Base-by-base conservation (phyloP, 176 grass and related monocot species). In the Tillandsia leiboldiana region DNA sequence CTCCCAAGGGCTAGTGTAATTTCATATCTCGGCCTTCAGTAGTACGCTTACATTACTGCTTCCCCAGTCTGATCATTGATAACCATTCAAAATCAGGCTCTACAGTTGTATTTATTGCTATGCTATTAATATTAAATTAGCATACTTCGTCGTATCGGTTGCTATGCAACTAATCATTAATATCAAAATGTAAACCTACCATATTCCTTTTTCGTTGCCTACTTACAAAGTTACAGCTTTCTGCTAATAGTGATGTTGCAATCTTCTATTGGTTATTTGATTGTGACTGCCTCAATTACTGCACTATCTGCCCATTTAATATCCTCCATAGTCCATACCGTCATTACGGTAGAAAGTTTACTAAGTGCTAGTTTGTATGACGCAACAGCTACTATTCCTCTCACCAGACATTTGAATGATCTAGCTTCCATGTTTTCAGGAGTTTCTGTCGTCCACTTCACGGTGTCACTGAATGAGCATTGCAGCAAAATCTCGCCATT, bases 381-480 rank as follows among this genome's bases (percentile, higher is more conserved):
- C 33, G 33, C 33, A 42, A 42, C 33, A 42, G 33, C 33, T 42
- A 42, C 7, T 42, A 42, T 42, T 42, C 33, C 33, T 42, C 33
- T 42, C 33, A 42, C 33, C 33, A 42, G 33, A 17, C 53, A 57
- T 17, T 57, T 17, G 53, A n/a, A 61, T 61, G 22, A 61, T 61
- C 56, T 61, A 9, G 49, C 2, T 63, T 72, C 57, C 8, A 69
- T 74, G 53, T 78, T 26, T 66, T 47, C 78, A 99, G 94, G 94
- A 51, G 82, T 93, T 79, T 90, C 82, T 50, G 94, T 99, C 8
- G 73, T 99, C 70, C 72, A 90, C 86, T 99, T 99, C 85, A 99
- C 85, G 86, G 81, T 70, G 26, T 65, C 79, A 26, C 68, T 78
- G 33, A 99, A 88, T 75, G 89, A 88, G 67, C 80, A 93, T 53